These are phyloP conservation scores for Taiozyma sp. DNA, from an alignment of 1,139 yeast species.

Conservation along the genomic window DNA sequence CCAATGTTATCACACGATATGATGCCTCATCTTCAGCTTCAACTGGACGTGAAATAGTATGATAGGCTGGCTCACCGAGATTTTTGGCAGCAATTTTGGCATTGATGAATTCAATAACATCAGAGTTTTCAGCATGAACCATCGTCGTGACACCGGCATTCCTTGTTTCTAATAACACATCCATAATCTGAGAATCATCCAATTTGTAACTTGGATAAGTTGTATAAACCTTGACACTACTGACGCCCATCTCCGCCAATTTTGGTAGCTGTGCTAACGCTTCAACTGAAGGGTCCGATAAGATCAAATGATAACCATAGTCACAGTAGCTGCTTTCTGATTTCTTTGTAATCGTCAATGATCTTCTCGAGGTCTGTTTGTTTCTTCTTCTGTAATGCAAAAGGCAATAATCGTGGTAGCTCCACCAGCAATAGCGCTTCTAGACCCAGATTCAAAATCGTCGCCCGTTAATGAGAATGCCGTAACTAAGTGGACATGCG, in stretches of 20 bases:
- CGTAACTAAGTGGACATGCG: slow-evolving; percentile 56
- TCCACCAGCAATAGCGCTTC: slow-evolving; percentile 55
- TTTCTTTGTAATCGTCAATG: slow-evolving; percentile 30
- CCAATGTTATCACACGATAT: slow-evolving; percentile 39
- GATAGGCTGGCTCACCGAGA: slow-evolving; percentile 37
- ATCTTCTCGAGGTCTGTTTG: slow-evolving; percentile 25
- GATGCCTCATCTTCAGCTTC: slow-evolving; percentile 47
- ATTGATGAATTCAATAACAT: slow-evolving; percentile 38
- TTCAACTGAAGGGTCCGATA: slow-evolving; percentile 30
- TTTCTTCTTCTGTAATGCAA: slow-evolving; percentile 37
- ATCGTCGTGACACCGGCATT: slow-evolving; percentile 39
- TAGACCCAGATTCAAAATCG: slow-evolving; percentile 56
- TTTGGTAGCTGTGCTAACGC: slow-evolving; percentile 27
- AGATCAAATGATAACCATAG: slow-evolving; percentile 41
- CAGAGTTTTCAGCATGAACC: slow-evolving; percentile 48
- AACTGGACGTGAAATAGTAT: slow-evolving; percentile 40
- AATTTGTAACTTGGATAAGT: slow-evolving; percentile 40
- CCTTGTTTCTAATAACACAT: slow-evolving; percentile 35
- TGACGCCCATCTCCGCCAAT: slow-evolving; percentile 35
- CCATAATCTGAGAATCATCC: slow-evolving; percentile 36
- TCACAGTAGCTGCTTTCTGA: slow-evolving; percentile 36
- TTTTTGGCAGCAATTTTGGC: slow-evolving; percentile 34
- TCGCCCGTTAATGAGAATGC: slow-evolving; percentile 54
- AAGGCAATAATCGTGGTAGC: slow-evolving; percentile 41
- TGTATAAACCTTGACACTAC: slow-evolving; percentile 42